Conservation (phyloP, 352 stramenopile genomes). For the Phytophthora pini region DNA sequence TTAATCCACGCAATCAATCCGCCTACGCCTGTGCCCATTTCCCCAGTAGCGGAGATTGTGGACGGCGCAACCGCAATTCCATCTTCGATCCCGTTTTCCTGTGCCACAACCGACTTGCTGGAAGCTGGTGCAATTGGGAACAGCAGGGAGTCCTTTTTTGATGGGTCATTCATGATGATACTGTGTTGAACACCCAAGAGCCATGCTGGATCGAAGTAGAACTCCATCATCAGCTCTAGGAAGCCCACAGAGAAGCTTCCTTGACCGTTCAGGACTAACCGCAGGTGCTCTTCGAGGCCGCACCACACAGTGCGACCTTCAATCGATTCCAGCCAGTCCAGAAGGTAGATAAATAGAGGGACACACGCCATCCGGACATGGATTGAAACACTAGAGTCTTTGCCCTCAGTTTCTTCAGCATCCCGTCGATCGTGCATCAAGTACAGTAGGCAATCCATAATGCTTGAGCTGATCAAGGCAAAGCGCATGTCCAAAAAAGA, state of each 20-base stretch:
- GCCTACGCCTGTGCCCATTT: constrained; percentile 37
- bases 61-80: constrained; percentile 41
- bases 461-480: constrained; percentile 76
- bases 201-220: constrained; percentile 76
- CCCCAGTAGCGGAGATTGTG: constrained; percentile 20
- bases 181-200: constrained; percentile 76
- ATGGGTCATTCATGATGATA: constrained; percentile 86
- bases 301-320: constrained; percentile 87
- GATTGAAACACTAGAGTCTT: constrained; percentile 28
- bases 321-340: constrained; percentile 85
- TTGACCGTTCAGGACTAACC: constrained; percentile 75
- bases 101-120: constrained; percentile 36
- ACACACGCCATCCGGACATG: constrained; percentile 62
- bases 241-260: constrained; percentile 73
- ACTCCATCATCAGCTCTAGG: constrained; percentile 86
- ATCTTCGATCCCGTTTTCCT: constrained; percentile 64
- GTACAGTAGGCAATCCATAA: constrained; percentile 74
- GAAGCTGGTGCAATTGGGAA: constrained; percentile 64
- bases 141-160: constrained; percentile 73
- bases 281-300: constrained; percentile 80
- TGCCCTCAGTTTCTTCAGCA: constrained; percentile 8
- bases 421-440: constrained; percentile 50
- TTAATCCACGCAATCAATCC: constrained; percentile 77
- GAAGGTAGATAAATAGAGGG: constrained; percentile 72
- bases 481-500: constrained; percentile 82